Base-by-base conservation (phyloP, 441 rosid species). In the Populus hybrid region DNA sequence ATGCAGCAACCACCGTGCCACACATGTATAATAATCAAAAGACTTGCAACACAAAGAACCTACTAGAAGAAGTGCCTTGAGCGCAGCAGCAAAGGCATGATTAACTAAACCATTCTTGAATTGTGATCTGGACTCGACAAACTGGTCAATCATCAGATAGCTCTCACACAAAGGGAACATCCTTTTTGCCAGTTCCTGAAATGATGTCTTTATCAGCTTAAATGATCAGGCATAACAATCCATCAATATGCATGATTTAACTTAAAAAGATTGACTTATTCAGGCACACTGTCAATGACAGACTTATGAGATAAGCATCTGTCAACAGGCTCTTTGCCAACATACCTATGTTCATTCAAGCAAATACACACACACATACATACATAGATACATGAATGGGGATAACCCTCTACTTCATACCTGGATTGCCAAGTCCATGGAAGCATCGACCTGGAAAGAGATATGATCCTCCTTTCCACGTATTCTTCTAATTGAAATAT, bases 81-180 rank as follows among this genome's bases (percentile, higher is more conserved):
- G 90, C 65, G 96, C 94, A 84, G 99, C 96, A 79, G 98, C 92
- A 59, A 96, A 96, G 84, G 99, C 98, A 80, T 96, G 99, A 83
- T 94, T 96, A 42, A 96, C 98, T 67, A 92, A 82, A 73, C 99
- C 99, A 67, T 89, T 92, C 88, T 90, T 91, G 91, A 96, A 94
- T 83, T 90, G 98, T 71, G 98, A 96, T 85, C 95, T 90, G 14
- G 94, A 93, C 87, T 96, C 99, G 76, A 93, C 97, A 89, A 96
- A 96, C 69, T 94, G 94, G 82, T 91, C 90, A 50, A 92, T 91
- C 87, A 94, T 75, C 73, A 96, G 87, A 81, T 87, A 96, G 85
- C 92, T 90, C 89, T 91, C 86, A 79, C 98, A 96, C 75, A 96
- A 76, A 67, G 98, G 95, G 84, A 96, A 92, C 72, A 94, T 84